Conservation (phyloP, 768 basidiomycete genomes). For the Rhizopogon sp. region DNA sequence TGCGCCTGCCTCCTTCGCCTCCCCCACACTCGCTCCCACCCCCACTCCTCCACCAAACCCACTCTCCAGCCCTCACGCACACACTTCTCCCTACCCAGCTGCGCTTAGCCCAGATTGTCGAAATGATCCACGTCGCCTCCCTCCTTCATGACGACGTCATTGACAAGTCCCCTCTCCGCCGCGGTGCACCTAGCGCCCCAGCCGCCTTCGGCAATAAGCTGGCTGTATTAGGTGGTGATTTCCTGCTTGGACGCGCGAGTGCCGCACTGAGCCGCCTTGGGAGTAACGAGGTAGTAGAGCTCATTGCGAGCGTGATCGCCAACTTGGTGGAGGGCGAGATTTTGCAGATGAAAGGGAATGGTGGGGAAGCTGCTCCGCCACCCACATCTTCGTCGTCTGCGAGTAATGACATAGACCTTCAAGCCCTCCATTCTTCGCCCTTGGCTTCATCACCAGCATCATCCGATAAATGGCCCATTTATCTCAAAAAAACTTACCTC, state of each 20-base stretch:
- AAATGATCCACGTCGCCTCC: conserved; percentile 97
- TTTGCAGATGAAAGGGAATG: conserved; percentile 50
- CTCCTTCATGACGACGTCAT: conserved; percentile 90
- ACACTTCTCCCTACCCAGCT: conserved; percentile 75
- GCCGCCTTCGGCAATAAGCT: conserved; percentile 89
- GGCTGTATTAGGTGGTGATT: conserved; percentile 91
- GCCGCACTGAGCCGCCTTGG: conserved; percentile 85
- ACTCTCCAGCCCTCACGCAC: conserved; percentile 29
- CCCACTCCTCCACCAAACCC: conserved; percentile 15
- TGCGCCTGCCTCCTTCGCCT: conserved; percentile 31
- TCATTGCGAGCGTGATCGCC: conserved; percentile 86
- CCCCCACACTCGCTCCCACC: conserved; percentile 9
- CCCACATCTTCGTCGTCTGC: not conserved
- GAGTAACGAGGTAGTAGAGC: conserved; percentile 85
- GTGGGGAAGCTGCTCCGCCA: conserved; percentile 2
- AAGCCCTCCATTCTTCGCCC: conserved; percentile 41
- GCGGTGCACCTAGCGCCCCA: conserved; percentile 64
- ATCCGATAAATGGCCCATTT: conserved; percentile 63
- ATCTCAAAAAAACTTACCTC: conserved; percentile 89
- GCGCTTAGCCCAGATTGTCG: conserved; percentile 91
- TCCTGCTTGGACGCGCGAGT: conserved; percentile 87
- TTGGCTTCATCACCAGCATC: conserved; percentile 17
- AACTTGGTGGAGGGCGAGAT: conserved; percentile 98
- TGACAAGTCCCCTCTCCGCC: conserved; percentile 66
- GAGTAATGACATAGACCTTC: conserved; percentile 19